Conservation (phyloP, 2,329 filamentous ascomycete species). For the Neonectria hederae region DNA sequence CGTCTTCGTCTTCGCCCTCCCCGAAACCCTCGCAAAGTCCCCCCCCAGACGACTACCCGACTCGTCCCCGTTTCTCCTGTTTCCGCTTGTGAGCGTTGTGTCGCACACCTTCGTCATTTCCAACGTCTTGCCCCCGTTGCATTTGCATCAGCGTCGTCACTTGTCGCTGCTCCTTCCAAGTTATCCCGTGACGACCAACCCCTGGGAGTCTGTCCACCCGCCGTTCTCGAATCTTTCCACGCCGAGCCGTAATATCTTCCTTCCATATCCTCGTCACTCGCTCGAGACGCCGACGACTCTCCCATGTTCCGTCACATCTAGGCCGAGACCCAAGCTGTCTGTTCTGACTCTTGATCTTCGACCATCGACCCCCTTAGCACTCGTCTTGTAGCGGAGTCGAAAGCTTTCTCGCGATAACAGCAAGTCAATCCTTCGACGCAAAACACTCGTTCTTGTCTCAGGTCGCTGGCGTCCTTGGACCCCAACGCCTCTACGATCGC, state of each 20-base stretch:
- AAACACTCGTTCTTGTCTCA: slow-evolving; percentile 53
- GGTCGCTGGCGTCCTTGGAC: slow-evolving; percentile 68
- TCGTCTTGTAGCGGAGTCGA: slow-evolving; percentile 38
- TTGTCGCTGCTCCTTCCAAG: slow-evolving; percentile 41
- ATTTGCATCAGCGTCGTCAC: slow-evolving; percentile 41
- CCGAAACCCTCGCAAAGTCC: slow-evolving; percentile 34
- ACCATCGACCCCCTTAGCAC: slow-evolving; percentile 32
- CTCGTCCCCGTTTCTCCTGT: slow-evolving; percentile 32
- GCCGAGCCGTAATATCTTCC: slow-evolving; percentile 43
- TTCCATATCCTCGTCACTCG: slow-evolving; percentile 32
- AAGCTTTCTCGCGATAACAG: slow-evolving; percentile 57
- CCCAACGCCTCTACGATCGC: slow-evolving; percentile 49
- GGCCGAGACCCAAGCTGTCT: slow-evolving; percentile 46
- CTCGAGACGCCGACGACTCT: slow-evolving; percentile 36
- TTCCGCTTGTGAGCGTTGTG: slow-evolving; percentile 42
- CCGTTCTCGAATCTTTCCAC: slow-evolving; percentile 33
- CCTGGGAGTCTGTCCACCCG: slow-evolving; percentile 39
- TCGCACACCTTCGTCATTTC: slow-evolving; percentile 43
- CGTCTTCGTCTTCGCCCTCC: slow-evolving; percentile 24
- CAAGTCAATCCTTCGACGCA: slow-evolving; percentile 53
- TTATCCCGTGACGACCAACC: slow-evolving; percentile 38
- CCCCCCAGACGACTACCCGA: slow-evolving; percentile 32
- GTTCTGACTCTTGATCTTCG: slow-evolving; percentile 45
- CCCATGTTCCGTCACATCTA: slow-evolving; percentile 48
- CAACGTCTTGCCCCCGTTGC: slow-evolving; percentile 35